These are phyloP conservation scores for Kodamaea suecica DNA, from an alignment of 1,139 yeast species.

Conservation along the genomic window DNA sequence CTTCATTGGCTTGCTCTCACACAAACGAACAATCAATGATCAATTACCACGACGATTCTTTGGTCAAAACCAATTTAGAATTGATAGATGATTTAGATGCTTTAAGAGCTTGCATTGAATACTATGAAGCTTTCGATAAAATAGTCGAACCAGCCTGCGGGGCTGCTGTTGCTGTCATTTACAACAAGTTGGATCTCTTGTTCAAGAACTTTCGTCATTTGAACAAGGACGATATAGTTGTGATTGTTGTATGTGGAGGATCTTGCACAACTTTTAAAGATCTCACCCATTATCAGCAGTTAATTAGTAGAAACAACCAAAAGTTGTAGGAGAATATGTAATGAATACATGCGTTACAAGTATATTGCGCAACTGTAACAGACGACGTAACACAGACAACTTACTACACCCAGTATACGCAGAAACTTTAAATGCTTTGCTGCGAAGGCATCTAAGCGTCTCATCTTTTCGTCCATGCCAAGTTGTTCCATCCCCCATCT, in stretches of 20 bases:
- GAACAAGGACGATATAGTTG: slow-evolving; percentile 46
- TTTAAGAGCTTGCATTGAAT: slow-evolving; percentile 46
- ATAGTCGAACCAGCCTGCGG: slow-evolving; percentile 78
- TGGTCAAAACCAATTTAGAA: slow-evolving; percentile 40
- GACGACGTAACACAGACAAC: no score
- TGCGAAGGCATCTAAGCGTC: no score
- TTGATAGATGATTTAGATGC: slow-evolving; percentile 57
- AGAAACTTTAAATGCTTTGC: no score
- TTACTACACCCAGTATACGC: no score
- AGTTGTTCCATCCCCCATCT: no score
- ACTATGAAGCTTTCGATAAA: slow-evolving; percentile 46
- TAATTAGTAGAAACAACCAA: slow-evolving; percentile 15
- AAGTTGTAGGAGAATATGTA: slow-evolving; percentile 10
- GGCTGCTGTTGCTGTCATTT: slow-evolving; percentile 56
- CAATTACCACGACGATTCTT: slow-evolving; percentile 28
- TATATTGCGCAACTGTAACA: no score
- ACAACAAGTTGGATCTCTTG: slow-evolving; percentile 35
- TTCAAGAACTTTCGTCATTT: slow-evolving; percentile 30
- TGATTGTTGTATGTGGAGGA: slow-evolving; percentile 68
- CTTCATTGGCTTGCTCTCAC: slow-evolving; percentile 58
- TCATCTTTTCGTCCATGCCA: no score
- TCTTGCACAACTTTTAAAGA: slow-evolving; percentile 34
- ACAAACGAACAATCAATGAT: slow-evolving; percentile 48
- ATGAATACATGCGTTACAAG: no score
- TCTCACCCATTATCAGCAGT: slow-evolving; percentile 13